Evolutionary conservation across 2,329 filamentous ascomycete species (phyloP), one percentile per base, ranked within the genome.

Genomic region (Cryoendolithus antarcticus): DNA sequence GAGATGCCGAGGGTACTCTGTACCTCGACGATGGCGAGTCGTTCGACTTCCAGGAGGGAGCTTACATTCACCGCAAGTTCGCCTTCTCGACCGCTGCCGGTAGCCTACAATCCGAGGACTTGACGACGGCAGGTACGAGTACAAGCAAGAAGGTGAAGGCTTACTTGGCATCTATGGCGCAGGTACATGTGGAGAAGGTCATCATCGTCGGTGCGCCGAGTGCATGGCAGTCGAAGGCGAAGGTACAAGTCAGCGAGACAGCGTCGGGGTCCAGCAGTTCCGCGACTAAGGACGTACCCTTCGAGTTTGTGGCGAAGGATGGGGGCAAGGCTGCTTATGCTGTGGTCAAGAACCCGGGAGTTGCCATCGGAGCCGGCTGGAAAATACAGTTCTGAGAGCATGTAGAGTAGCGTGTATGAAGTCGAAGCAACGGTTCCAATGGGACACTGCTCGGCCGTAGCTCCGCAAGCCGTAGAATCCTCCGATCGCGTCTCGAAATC

Each of bases 1-100:
- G 81, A 38, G 75, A 79, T 51, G 86, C 89, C 0, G 74, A 80
- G 35, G 91, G 91, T 21, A 80, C 82, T 35, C 66, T 98, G 6
- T 98, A 98, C 55, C 69, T 86, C 24, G 91, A 98, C 55, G 91
- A 98, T 49, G 91, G 91, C 35, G 88, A 96, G 62, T 83, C 82
- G 1, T 98, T 88, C 50, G 86, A 94, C 40, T 86, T 84, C 56
- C 70, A 93, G 59, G 68, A 77, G 47, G 89, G 88, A 8, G 86
- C 86, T 45, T 94, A 82, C 62, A 88, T 96, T 51, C 80, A 94
- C 64, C 83, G 86, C 43, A 71, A 69, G 44, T 95, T 98, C 63
- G 67, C 65, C 15, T 82, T 88, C 44, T 64, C 67, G 21, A 65
- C 62, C 43, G 55, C 60, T 4, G 64, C 66, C 37, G 70, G 71